A percentile compares a stretch with the other conserved stretches of the same genome.
Evolutionary conservation across 768 basidiomycete species (phyloP).

Genomic region (Lactifluus hygrophoroides): DNA sequence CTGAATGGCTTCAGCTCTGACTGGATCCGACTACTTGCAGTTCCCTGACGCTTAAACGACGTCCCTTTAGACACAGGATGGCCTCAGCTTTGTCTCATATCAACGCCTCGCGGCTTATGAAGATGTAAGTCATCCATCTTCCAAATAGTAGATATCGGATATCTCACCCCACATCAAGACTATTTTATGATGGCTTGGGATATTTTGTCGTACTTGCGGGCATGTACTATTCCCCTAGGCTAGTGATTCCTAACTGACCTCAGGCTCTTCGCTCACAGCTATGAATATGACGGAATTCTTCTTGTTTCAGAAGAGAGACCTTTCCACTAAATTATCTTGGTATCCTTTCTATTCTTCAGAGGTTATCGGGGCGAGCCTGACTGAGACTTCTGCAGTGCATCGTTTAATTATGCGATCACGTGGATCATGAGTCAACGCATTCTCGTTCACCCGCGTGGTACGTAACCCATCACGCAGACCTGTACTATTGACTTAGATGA

Average conservation of each 20-base stretch:
- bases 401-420: conserved; percentile 28
- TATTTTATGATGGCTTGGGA: conserved; percentile 58
- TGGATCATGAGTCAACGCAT: conserved; percentile 32
- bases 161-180: conserved; percentile 31
- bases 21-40: not conserved
- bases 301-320: conserved; percentile 22
- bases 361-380: not conserved
- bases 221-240: conserved; percentile 15
- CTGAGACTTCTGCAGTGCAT: conserved; percentile 19
- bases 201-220: conserved; percentile 50
- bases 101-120: conserved; percentile 22
- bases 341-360: not conserved
- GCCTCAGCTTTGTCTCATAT: not conserved
- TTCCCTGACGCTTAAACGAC: not conserved
- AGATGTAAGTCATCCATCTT: conserved; percentile 20
- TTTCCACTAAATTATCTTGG: conserved; percentile 20
- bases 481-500: not conserved
- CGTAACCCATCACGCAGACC: not conserved
- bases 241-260: not conserved
- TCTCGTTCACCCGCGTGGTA: conserved; percentile 29
- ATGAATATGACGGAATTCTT: conserved; percentile 25
- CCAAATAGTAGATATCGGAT: not conserved
- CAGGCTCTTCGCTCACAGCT: conserved; percentile 10
- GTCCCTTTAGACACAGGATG: not conserved
- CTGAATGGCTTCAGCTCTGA: not conserved